Percentiles rank a stretch among this genome's conserved stretches.
Conservation (phyloP, 371 early-diverging fungal species). For the Syncephalastrum racemosum region DNA sequence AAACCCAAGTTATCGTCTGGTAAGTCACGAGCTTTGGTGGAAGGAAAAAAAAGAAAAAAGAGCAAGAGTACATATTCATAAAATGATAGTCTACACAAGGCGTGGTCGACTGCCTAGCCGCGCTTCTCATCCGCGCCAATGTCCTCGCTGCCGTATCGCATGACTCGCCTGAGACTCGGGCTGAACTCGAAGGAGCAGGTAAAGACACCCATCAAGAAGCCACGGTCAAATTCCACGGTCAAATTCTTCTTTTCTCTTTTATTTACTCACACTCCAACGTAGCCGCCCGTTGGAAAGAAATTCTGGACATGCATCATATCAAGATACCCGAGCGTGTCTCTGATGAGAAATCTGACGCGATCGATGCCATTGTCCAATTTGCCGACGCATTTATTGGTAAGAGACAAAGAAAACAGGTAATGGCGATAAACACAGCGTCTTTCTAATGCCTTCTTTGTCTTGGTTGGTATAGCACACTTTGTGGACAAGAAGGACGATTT, state of each 20-base stretch:
- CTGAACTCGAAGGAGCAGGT: too few relatives aligned
- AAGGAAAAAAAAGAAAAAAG: too few relatives aligned
- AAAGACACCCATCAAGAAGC: too few relatives aligned
- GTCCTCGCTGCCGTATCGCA: too few relatives aligned
- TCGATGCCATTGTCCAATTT: conserved; percentile 6
- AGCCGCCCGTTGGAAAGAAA: conserved; percentile 3
- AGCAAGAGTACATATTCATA: too few relatives aligned
- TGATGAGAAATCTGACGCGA: conserved; percentile 4
- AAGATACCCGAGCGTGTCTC: background rate
- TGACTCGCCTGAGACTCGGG: too few relatives aligned
- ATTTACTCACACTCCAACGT: too few relatives aligned
- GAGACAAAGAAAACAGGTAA: too few relatives aligned
- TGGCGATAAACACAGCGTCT: too few relatives aligned
- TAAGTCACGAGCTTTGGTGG: background rate
- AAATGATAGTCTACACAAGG: conserved; percentile 6
- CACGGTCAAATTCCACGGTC: too few relatives aligned
- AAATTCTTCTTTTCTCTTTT: too few relatives aligned
- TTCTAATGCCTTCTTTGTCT: too few relatives aligned
- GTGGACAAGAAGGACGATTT: background rate
- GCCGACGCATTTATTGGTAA: conserved; percentile 7
- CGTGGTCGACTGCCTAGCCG: conserved; percentile 2
- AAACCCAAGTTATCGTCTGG: conserved; percentile 8
- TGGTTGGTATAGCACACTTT: background rate
- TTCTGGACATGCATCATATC: background rate
- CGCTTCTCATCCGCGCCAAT: background rate